Evolutionary conservation across 202 grass and related monocot species (phyloP), one percentile per base, ranked within the genome.

Genomic region (Setaria viridis): DNA sequence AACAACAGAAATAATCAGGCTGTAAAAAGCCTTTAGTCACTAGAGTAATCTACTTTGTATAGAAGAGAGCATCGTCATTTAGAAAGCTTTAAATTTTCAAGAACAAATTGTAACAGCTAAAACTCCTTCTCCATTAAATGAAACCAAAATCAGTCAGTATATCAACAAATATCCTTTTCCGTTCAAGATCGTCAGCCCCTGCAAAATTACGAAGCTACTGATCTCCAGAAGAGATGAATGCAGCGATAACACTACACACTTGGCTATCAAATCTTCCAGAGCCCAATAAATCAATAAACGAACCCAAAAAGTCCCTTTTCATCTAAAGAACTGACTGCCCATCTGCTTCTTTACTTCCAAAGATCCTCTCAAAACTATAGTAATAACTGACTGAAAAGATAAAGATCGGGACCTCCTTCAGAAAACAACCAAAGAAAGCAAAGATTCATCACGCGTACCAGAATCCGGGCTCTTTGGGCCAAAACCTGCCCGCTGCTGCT

Each of bases 251-350:
- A 48, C 53, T 4, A n/a, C n/a, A 65, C 39, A 48, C 62, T 66
- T 85, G 30, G 39, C 16, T 85, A 34, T 60, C 47, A 72, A 85
- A 43, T 45, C 59, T 69, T 81, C 8, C 75, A 45, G 62, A 64
- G 6, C 14, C 34, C 56, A 17, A 64, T 6, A 77, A 7, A 89
- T 74, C 46, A 76, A 71, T 67, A 81, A 81, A 81, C 19, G 60
- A 88, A 81, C 6, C 32, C 48, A 66, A 85, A 87, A 60, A 9
- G 63, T 16, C 7, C 15, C 11, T 85, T 91, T 77, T 51, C 81
- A 77, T 63, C 76, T 21, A 78, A 91, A 88, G 56, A 81, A 78
- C 20, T 15, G 63, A 64, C 35, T 41, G 60, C 19, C 20, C 76
- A 58, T 71, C 70, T 77, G 63, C 14, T 65, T 81, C 70, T 71